These are phyloP conservation scores for Arabis alpina DNA, from an alignment of 345 rosid genomes.

Conservation along the genomic window DNA sequence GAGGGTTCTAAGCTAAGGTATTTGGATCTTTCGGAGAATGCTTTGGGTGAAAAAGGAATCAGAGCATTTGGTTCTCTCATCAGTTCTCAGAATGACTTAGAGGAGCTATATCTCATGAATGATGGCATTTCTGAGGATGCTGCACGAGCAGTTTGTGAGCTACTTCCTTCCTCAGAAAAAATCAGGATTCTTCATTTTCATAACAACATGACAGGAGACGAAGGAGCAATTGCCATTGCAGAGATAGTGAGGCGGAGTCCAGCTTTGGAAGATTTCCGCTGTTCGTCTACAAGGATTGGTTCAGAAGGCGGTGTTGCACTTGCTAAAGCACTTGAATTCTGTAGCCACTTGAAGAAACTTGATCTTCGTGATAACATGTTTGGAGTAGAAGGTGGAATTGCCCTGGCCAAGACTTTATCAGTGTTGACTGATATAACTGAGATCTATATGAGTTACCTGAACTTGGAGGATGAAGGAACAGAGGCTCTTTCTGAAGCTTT, in stretches of 20 bases:
- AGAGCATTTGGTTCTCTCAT: conserved; percentile 78
- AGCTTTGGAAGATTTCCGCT: conserved; percentile 70
- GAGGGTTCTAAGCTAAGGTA: conserved; percentile 69
- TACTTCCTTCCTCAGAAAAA: conserved; percentile 75
- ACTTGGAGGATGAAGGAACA: conserved; percentile 84
- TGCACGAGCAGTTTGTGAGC: conserved; percentile 77
- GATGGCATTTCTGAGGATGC: conserved; percentile 94
- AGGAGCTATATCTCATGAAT: conserved; percentile 87
- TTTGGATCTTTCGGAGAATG: conserved; percentile 88
- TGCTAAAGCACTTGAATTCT: conserved; percentile 64
- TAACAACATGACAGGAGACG: conserved; percentile 93
- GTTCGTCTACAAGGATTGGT: conserved; percentile 85
- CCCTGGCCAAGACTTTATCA: conserved; percentile 63
- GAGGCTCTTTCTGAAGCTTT: conserved; percentile 66
- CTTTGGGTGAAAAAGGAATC: conserved; percentile 93
- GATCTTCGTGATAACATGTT: conserved; percentile 95
- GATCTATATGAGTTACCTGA: conserved; percentile 80
- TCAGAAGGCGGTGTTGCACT: conserved; percentile 82
- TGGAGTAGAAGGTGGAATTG: conserved; percentile 77
- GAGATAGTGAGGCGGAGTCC: conserved; percentile 64
- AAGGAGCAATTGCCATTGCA: conserved; percentile 77
- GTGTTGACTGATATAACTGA: conserved; percentile 57
- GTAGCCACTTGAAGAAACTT: conserved; percentile 70
- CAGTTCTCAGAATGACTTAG: conserved; percentile 67
- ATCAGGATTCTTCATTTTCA: conserved; percentile 84